A percentile compares a stretch with the other conserved stretches of the same genome.
phyloP scores from a whole-genome alignment of 129 eudicot genomes.

The Saussurea involucrata region DNA sequence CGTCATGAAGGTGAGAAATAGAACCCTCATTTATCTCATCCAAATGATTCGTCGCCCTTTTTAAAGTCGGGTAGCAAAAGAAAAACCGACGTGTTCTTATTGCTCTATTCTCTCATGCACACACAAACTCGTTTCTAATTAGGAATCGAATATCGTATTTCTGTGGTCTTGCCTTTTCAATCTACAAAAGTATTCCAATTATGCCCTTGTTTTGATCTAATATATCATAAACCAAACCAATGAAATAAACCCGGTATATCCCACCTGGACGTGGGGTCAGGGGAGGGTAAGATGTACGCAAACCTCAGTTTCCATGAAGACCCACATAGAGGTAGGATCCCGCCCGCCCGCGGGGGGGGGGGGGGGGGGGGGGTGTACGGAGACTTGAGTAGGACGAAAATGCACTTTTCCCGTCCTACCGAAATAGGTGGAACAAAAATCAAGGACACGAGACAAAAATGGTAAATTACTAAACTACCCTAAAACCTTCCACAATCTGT shows the following conservation, averaged over 20 bases:
- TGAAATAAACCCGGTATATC: not conserved
- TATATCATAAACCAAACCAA: too few species aligned
- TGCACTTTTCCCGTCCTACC: not conserved
- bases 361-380: too few species aligned
- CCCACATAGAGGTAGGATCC: too few species aligned
- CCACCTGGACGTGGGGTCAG: not conserved
- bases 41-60: not conserved
- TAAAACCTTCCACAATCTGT: not conserved
- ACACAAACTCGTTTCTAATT: not conserved
- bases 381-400: not conserved
- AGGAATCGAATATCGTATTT: not conserved
- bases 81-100: not conserved
- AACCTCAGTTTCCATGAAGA: too few species aligned
- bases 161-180: not conserved
- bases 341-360: too few species aligned
- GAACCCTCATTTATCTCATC: constrained; percentile 3
- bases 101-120: too few species aligned
- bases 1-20: constrained; percentile 52
- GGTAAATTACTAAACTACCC: not conserved
- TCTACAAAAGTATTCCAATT: not conserved
- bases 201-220: not conserved
- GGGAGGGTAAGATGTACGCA: too few species aligned
- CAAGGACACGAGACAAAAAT: not conserved
- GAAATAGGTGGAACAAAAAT: not conserved
- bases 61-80: not conserved